Evolutionary conservation across 2,329 filamentous ascomycete genomes (phyloP).

Genomic region (Fusarium mundagurra): DNA sequence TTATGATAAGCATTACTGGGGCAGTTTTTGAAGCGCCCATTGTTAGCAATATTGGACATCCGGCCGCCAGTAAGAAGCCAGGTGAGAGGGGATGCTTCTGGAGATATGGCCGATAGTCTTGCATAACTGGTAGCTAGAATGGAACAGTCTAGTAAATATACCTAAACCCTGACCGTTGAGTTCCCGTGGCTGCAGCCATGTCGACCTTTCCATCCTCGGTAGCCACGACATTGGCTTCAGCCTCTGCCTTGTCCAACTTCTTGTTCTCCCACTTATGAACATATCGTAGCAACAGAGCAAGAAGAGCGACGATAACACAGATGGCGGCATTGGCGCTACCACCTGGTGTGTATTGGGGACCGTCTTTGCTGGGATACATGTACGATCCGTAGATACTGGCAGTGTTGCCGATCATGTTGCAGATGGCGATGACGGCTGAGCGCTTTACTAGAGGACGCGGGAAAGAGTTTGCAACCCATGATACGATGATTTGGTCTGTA

Average conservation of each 20-base stretch:
- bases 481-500: slow-evolving; percentile 67
- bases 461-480: slow-evolving; percentile 75
- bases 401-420: slow-evolving; percentile 73
- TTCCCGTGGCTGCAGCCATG: background rate
- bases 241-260: slow-evolving; percentile 62
- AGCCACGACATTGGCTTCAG: slow-evolving; percentile 10
- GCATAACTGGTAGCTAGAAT: rapidly evolving
- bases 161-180: slow-evolving; percentile 11
- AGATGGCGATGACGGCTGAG: slow-evolving; percentile 72
- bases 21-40: background rate
- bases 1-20: background rate
- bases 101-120: rapidly evolving
- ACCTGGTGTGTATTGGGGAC: slow-evolving; percentile 59
- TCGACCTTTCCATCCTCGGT: background rate
- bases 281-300: slow-evolving; percentile 63
- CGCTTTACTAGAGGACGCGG: slow-evolving; percentile 75
- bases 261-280: slow-evolving; percentile 69
- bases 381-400: slow-evolving; percentile 59
- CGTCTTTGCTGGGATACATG: slow-evolving; percentile 56
- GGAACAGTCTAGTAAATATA: slow-evolving; percentile 11
- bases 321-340: slow-evolving; percentile 71
- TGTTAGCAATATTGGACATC: rapidly evolving
- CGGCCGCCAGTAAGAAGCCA: rapidly evolving
- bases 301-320: slow-evolving; percentile 66
- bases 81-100: rapidly evolving